Conservation (phyloP, 306 rosid genomes). For the Glycyrrhiza uralensis region DNA sequence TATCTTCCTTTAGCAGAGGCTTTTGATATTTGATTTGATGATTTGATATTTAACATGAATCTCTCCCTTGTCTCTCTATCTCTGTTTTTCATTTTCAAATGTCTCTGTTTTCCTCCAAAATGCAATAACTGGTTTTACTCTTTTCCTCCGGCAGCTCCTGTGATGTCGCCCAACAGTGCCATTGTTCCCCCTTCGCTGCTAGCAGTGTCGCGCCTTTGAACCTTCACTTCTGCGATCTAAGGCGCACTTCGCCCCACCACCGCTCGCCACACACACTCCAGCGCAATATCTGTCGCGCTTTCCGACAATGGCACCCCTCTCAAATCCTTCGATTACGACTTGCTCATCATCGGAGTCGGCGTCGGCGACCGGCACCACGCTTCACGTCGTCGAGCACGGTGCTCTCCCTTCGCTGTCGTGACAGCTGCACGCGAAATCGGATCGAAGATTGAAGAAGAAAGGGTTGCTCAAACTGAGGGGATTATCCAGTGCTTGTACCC, state of each 20-base stretch:
- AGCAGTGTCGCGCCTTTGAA: slow-evolving; percentile 30
- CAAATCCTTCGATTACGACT: slow-evolving; percentile 71
- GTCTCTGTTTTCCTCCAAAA: slow-evolving; percentile 25
- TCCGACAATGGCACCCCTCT: slow-evolving; percentile 60
- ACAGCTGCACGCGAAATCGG: no score
- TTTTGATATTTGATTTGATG: no score
- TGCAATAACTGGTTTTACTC: slow-evolving; percentile 64
- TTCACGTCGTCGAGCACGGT: slow-evolving; percentile 88
- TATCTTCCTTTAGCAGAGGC: no score
- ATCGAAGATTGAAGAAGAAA: no score
- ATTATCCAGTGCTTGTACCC: no score
- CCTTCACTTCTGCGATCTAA: slow-evolving; percentile 66
- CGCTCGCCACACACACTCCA: not conserved
- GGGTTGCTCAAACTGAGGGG: no score
- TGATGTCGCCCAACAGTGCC: slow-evolving; percentile 29
- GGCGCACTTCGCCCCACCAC: slow-evolving; percentile 43
- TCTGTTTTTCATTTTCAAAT: not conserved
- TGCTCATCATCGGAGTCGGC: slow-evolving; percentile 88
- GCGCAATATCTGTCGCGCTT: slow-evolving; percentile 37
- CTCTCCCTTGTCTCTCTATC: no score
- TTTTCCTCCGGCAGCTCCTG: slow-evolving; percentile 27
- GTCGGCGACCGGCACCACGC: slow-evolving; percentile 96
- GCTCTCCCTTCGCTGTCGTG: no score
- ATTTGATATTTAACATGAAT: no score
- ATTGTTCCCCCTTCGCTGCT: not conserved